phyloP scores from a whole-genome alignment of 225 moss, liverwort and hornwort species.

The Anthoceros angustus region DNA sequence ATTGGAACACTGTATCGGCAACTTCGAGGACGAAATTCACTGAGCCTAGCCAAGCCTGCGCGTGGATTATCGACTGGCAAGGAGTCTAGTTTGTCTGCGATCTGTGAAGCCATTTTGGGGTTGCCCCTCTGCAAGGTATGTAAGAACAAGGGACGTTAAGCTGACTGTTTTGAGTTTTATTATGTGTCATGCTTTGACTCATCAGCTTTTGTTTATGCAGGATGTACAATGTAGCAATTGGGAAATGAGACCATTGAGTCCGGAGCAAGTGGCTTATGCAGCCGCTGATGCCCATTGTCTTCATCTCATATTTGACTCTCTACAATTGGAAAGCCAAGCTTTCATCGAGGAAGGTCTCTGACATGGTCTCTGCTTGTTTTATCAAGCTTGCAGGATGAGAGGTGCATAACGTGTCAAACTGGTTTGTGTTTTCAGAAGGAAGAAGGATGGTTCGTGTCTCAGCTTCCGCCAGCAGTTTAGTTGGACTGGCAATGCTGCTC shows the following conservation, averaged over 20 bases:
- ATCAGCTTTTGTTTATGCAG: conserved; percentile 19
- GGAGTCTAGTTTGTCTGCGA: conserved; percentile 36
- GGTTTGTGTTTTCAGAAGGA: not conserved
- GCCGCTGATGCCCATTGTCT: conserved; percentile 90
- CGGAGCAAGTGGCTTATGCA: conserved; percentile 69
- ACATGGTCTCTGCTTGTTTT: not conserved
- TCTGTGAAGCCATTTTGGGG: conserved; percentile 62
- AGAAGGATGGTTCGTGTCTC: not conserved
- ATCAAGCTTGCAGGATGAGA: not conserved
- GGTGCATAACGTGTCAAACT: not conserved
- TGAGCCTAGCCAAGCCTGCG: conserved; percentile 17
- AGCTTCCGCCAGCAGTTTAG: conserved; percentile 2
- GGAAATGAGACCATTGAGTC: conserved; percentile 82
- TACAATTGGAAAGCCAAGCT: conserved; percentile 37
- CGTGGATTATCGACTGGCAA: not conserved
- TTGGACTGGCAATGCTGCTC: conserved; percentile 10
- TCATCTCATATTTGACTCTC: conserved; percentile 61
- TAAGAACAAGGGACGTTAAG: not conserved
- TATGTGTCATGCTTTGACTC: conserved; percentile 14
- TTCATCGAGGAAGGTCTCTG: conserved; percentile 15
- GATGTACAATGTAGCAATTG: conserved; percentile 97
- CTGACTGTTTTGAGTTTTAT: not conserved
- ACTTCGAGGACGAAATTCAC: conserved; percentile 17
- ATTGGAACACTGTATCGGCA: conserved; percentile 58
- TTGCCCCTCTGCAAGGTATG: conserved; percentile 64